Percentiles rank a stretch among this genome's conserved stretches.
Conservation (phyloP, 73 alveolate species). For the Breviolum minutum region DNA sequence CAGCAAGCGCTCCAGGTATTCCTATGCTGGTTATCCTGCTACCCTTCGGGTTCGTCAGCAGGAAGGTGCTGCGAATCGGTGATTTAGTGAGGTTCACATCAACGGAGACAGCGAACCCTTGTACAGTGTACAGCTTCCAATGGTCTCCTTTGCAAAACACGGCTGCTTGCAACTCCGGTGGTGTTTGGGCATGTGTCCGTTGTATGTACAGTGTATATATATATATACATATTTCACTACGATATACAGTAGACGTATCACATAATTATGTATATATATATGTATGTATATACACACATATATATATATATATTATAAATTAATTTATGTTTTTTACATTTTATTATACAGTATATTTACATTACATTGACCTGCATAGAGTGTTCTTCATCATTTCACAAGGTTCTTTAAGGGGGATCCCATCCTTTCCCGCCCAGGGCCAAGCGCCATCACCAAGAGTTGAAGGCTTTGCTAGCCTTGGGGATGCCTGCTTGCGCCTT, state of each 20-base stretch:
- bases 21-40: slow-evolving; percentile 51
- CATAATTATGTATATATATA: neutral
- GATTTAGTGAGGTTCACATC: neutral
- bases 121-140: slow-evolving; percentile 28
- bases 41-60: slow-evolving; percentile 8
- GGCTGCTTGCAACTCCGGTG: neutral
- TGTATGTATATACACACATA: too few relatives aligned
- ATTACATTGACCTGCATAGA: too few relatives aligned
- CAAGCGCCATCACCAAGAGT: slow-evolving; percentile 65
- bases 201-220: neutral
- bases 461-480: slow-evolving; percentile 59
- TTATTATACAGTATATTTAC: too few relatives aligned
- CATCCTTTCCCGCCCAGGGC: slow-evolving; percentile 6
- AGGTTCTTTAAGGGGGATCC: neutral
- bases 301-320: too few relatives aligned
- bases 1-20: neutral
- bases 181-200: neutral
- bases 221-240: too few relatives aligned
- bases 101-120: neutral
- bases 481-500: slow-evolving; percentile 33
- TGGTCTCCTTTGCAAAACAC: neutral
- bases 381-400: too few relatives aligned
- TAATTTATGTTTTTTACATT: too few relatives aligned
- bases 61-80: neutral
- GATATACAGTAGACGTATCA: too few relatives aligned